Evolutionary conservation across 306 rosid genomes (phyloP), one percentile per base, ranked within the genome.

Genomic region (Quercus wislizeni): DNA sequence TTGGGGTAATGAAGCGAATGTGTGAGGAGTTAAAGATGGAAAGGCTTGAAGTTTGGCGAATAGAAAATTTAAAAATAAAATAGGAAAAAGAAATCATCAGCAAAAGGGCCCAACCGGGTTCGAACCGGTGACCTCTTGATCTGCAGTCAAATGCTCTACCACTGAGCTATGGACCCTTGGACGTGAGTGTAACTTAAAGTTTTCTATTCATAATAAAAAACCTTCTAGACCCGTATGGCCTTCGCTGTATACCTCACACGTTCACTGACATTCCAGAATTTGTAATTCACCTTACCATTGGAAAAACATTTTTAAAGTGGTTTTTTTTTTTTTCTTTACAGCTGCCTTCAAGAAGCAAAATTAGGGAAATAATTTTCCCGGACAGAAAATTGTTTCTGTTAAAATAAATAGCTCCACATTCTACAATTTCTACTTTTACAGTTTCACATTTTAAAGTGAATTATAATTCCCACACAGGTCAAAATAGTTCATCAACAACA

Each of bases 101-200:
- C 4, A 0, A 5, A 0, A 90, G 91, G 91, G 96, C 89, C 96
- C 96, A 87, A 89, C 91, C 91, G 87, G 87, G 89, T 86, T 86
- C 89, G 87, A 86, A 86, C 89, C 88, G 86, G 86, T 88, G 87
- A 87, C 88, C 91, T 88, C 82, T 91, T 87, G 87, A 91, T 87
- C 88, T 87, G 90, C 90, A 89, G 93, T 91, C 96, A 89, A 91
- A 87, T 91, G 90, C 96, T 89, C 96, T 91, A 87, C 93, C 93
- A 91, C 93, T 89, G 90, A 91, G 91, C 93, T 91, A 91, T 87
- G 86, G 90, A 91, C 91, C 89, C 0, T 25, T 6, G 18, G 38
- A 10, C 4, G 43, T 0, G 0, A 1, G 2, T 10, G 18, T 1
- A 0, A 0, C 6, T 30, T 9, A 1, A 21, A 58, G 2, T 61